Percentiles rank a stretch among this genome's conserved stretches.
Conservation (phyloP, 805 yeast species). For the Yarrowia yakushimensis region DNA sequence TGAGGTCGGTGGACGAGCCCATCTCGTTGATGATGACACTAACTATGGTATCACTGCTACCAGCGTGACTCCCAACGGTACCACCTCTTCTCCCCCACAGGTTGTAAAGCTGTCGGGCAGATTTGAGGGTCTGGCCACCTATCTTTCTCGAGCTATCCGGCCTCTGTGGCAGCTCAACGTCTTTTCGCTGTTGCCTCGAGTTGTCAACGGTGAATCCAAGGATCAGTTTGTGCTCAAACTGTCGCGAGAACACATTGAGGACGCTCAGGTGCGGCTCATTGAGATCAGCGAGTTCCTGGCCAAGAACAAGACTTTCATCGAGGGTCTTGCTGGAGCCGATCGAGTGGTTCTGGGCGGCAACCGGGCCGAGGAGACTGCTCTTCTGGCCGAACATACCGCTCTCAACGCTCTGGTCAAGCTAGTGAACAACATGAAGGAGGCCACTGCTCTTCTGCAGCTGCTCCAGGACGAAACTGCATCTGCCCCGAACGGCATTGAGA, state of each 20-base stretch:
- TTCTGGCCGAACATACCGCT: constrained; percentile 88
- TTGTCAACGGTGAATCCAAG: constrained; percentile 26
- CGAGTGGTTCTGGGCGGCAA: constrained; percentile 31
- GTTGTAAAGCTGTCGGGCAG: constrained; percentile 82
- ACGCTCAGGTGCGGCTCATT: constrained; percentile 35
- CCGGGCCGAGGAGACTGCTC: constrained; percentile 37
- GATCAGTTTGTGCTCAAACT: constrained; percentile 33
- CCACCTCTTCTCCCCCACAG: not conserved
- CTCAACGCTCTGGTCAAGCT: constrained; percentile 72
- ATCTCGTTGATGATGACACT: constrained; percentile 34
- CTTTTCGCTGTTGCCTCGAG: constrained; percentile 39
- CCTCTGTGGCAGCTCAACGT: constrained; percentile 75
- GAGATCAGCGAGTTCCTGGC: constrained; percentile 41
- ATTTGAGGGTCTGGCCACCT: constrained; percentile 79
- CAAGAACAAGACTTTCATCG: constrained; percentile 45
- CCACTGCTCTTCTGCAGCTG: constrained; percentile 80
- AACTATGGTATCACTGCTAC: not conserved
- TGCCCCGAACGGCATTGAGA: constrained; percentile 50
- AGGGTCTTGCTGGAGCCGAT: constrained; percentile 43
- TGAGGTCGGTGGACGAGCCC: constrained; percentile 41
- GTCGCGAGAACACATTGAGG: constrained; percentile 31
- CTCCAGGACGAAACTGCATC: constrained; percentile 60
- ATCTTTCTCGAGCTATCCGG: constrained; percentile 73
- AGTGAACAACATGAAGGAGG: constrained; percentile 78
- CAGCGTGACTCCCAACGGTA: not conserved